Conservation (phyloP, 2,329 filamentous ascomycete species). For the Purpureocillium lavendulum region DNA sequence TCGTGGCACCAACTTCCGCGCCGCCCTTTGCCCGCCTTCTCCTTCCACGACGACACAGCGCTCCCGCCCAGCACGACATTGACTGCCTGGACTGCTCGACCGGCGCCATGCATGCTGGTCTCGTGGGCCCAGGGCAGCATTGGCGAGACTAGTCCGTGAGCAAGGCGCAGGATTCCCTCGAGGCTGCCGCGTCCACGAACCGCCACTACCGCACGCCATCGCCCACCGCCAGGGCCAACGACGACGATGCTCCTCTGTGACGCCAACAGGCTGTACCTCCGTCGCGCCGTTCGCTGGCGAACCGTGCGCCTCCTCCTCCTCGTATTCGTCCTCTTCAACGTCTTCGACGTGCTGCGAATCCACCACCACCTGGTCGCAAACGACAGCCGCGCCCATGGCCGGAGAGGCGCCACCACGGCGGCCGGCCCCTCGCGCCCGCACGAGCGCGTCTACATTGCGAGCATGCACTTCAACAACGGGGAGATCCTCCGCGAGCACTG, state of each 20-base stretch:
- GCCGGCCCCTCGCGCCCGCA: constrained; percentile 14
- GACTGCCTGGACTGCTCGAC: no score
- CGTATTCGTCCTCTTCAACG: constrained; percentile 24
- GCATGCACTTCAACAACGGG: constrained; percentile 62
- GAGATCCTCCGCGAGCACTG: constrained; percentile 51
- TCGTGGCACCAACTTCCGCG: no score
- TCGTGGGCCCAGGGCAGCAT: constrained; percentile 1
- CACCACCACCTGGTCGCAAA: constrained; percentile 22
- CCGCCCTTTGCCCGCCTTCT: no score
- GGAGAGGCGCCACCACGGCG: constrained; percentile 4
- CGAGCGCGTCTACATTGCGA: constrained; percentile 56
- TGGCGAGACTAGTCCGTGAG: neutral
- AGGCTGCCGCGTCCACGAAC: no score
- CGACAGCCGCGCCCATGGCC: constrained; percentile 9
- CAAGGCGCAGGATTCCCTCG: no score
- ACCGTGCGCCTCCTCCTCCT: constrained; percentile 23
- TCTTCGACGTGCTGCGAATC: constrained; percentile 31
- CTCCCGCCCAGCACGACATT: no score
- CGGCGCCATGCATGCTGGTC: no score
- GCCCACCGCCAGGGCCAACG: no score
- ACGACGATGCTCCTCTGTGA: constrained; percentile 17
- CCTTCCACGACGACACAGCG: no score
- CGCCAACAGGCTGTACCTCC: constrained; percentile 23
- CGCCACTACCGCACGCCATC: no score
- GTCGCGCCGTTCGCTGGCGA: constrained; percentile 28